phyloP scores from a whole-genome alignment of 2,329 filamentous ascomycete species.

The Dothiorella sarmentorum region DNA sequence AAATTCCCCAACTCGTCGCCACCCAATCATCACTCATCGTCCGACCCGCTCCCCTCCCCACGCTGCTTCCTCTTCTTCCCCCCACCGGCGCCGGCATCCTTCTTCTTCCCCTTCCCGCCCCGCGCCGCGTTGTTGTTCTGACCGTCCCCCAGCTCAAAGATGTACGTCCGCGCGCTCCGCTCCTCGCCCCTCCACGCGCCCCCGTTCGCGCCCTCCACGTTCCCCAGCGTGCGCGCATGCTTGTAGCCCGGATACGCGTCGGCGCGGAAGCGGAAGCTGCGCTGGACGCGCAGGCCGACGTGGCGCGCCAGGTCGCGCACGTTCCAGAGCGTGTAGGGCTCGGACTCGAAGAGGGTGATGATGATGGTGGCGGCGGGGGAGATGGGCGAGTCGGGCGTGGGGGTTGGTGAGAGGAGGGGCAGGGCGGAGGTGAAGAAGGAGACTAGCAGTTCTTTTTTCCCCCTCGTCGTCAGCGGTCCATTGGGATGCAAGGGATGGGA shows the following conservation, averaged over 20 bases:
- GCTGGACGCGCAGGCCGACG: slow-evolving; percentile 64
- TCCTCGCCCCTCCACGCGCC: slow-evolving; percentile 50
- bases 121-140: too few relatives aligned
- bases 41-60: slow-evolving; percentile 1
- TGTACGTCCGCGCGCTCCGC: slow-evolving; percentile 44
- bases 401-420: slow-evolving; percentile 44
- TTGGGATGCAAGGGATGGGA: background rate
- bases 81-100: slow-evolving; percentile 20
- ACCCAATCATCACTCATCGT: background rate
- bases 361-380: slow-evolving; percentile 60
- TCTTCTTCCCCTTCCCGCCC: slow-evolving; percentile 17
- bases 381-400: background rate
- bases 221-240: slow-evolving; percentile 70
- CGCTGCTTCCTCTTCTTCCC: slow-evolving; percentile 22
- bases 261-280: slow-evolving; percentile 67
- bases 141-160: slow-evolving; percentile 38
- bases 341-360: slow-evolving; percentile 86
- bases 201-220: slow-evolving; percentile 39
- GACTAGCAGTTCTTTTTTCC: slow-evolving; percentile 39
- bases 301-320: slow-evolving; percentile 82
- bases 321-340: slow-evolving; percentile 96
- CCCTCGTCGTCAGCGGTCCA: background rate
- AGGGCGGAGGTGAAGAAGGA: slow-evolving; percentile 46
- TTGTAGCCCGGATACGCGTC: slow-evolving; percentile 68
- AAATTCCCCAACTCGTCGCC: background rate